Evolutionary conservation across 1,284 basidiomycete genomes (phyloP).

Genomic region (Boletellus dicymbophilus): DNA sequence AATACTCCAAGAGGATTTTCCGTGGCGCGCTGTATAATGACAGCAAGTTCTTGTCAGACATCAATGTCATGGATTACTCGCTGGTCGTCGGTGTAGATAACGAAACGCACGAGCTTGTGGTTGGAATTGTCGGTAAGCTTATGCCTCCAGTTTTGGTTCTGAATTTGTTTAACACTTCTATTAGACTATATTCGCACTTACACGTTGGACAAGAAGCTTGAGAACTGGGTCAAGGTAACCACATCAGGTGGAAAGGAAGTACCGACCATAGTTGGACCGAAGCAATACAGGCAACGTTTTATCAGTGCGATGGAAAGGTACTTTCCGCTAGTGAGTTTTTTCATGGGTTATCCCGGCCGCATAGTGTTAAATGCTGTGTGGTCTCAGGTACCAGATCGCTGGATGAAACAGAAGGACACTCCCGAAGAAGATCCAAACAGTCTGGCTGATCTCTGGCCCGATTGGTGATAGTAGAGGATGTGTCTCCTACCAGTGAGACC

Average conservation of each 20-base stretch:
- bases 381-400: slow-evolving; percentile 75
- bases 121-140: slow-evolving; percentile 91
- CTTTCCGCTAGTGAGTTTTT: slow-evolving; percentile 70
- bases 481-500: no score
- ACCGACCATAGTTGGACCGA: slow-evolving; percentile 90
- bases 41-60: slow-evolving; percentile 90
- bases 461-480: slow-evolving; percentile 46
- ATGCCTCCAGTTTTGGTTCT: background rate
- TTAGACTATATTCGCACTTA: slow-evolving; percentile 92
- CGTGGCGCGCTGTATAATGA: slow-evolving; percentile 93
- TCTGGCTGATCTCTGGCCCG: slow-evolving; percentile 50
- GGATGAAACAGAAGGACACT: slow-evolving; percentile 81
- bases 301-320: slow-evolving; percentile 92
- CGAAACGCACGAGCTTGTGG: slow-evolving; percentile 80
- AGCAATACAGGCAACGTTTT: slow-evolving; percentile 87
- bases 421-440: slow-evolving; percentile 72
- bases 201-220: slow-evolving; percentile 98
- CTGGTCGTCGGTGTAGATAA: slow-evolving; percentile 93
- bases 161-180: background rate
- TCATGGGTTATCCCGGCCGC: background rate
- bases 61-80: slow-evolving; percentile 99
- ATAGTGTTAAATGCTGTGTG: slow-evolving; percentile 1
- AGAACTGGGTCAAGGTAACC: slow-evolving; percentile 97
- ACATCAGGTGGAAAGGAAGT: slow-evolving; percentile 83
- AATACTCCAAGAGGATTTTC: slow-evolving; percentile 93